Percentiles rank a stretch among this genome's conserved stretches.
Evolutionary conservation across 2,329 filamentous ascomycete species (phyloP).

Genomic region (Fusarium nanum): DNA sequence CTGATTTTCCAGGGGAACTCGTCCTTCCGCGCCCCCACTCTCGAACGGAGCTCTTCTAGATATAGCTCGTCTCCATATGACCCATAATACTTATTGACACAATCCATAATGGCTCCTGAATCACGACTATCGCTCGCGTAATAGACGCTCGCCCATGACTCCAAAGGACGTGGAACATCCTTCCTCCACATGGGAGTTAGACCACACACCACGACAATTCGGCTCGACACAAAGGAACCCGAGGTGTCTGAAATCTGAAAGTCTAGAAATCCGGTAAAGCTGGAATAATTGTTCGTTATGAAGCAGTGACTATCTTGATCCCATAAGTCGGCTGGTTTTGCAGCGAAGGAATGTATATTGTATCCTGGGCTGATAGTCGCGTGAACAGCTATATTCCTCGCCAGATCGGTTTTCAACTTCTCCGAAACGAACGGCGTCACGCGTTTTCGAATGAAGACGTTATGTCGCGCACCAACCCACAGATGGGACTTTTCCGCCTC

Average conservation of each 20-base stretch:
- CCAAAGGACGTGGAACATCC: no score
- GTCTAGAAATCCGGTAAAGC: slow-evolving; percentile 1
- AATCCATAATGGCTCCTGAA: neutral
- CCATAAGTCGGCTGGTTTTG: slow-evolving; percentile 10
- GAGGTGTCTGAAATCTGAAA: neutral
- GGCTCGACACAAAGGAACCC: accelerated
- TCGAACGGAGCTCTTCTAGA: neutral
- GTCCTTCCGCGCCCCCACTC: no score
- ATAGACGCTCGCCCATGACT: neutral
- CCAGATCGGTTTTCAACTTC: neutral
- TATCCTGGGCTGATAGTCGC: neutral
- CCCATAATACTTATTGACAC: neutral
- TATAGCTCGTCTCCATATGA: slow-evolving; percentile 4
- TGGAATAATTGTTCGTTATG: neutral
- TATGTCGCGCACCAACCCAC: neutral
- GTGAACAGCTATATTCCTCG: neutral
- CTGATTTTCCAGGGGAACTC: no score
- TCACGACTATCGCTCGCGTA: accelerated
- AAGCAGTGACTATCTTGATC: neutral
- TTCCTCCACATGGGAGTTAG: no score
- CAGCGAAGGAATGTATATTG: neutral
- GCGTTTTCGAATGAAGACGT: slow-evolving; percentile 2
- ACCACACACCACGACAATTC: neutral
- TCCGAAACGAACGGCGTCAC: neutral
- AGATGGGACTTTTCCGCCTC: neutral